Base-by-base conservation (phyloP, 1,284 basidiomycete species). In the Polyporus tsugae region DNA sequence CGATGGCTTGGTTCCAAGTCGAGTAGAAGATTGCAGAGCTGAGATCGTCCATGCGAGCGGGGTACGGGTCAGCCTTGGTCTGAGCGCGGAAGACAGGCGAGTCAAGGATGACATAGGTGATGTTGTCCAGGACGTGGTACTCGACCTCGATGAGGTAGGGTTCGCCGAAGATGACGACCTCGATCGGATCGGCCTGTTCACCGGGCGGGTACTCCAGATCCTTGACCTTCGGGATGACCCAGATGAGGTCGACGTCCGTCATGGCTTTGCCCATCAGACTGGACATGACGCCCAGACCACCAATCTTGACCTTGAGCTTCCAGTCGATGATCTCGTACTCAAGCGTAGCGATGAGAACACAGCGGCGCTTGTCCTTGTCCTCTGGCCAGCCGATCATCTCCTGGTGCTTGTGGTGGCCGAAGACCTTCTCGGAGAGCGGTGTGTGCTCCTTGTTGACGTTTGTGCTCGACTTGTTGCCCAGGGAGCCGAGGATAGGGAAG, bases 321-420 rank as follows among this genome's bases (percentile, higher is more conserved):
- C 95, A 97, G 78, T 97, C 95, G 75, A 96, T 91, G 77, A 97
- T 94, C 80, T 97, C 95, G 80, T 97, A 97, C 81, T 97, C 95
- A 67, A 97, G 86, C 0, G 95, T 97, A 11, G 95, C 85, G 72
- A 97, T 97, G 64, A 97, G 86, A 35, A 96, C 94, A 80, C 93
- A 95, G 79, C 95, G 87, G 60, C 95, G 89, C 81, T 96, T 96
- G 75, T 90, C 86, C 80, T 91, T 92, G 82, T 94, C 91, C 78
- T 97, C 95, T 0, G 95, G 95, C 95, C 95, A 97, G 22, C 95
- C 95, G 69, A 97, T 95, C 68, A 95, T 83, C 53, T 93, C 91
- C 17, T 78, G 72, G 33, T 84, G 82, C 67, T 72, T 72, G 44
- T 85, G 82, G 73, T 88, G 89, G 35, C 86, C 85, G 67, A 91